phyloP scores from a whole-genome alignment of 2,329 filamentous ascomycete genomes.

The Pyrenophora seminiperda region DNA sequence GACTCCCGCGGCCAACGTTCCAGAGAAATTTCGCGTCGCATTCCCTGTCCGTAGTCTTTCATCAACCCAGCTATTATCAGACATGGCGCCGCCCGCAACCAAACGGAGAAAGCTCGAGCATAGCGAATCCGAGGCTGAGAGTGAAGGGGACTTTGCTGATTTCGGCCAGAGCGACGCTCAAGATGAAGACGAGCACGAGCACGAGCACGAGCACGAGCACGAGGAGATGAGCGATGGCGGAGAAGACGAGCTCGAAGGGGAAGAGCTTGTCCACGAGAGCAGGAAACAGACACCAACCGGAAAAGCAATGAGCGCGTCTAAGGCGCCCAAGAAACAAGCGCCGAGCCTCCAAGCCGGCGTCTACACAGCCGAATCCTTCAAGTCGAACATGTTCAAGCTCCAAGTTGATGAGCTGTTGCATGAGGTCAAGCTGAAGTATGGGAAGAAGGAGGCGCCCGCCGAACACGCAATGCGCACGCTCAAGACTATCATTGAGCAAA shows the following conservation, averaged over 20 bases:
- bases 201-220: constrained; percentile 15
- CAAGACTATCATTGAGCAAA: constrained; percentile 54
- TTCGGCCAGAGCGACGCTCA: constrained; percentile 28
- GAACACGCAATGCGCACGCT: constrained; percentile 49
- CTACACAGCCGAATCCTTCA: constrained; percentile 62
- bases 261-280: constrained; percentile 16
- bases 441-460: constrained; percentile 59
- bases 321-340: constrained; percentile 31
- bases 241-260: constrained; percentile 14
- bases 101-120: constrained; percentile 57
- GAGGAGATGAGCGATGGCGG: constrained; percentile 22
- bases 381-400: constrained; percentile 70
- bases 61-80: constrained; percentile 18
- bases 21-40: constrained; percentile 25
- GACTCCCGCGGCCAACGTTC: constrained; percentile 26
- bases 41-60: not conserved
- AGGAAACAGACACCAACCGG: constrained; percentile 8
- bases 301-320: constrained; percentile 19
- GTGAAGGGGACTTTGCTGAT: constrained; percentile 33
- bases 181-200: constrained; percentile 16
- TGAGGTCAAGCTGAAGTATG: constrained; percentile 63
- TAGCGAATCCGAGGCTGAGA: constrained; percentile 36
- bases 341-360: constrained; percentile 43
- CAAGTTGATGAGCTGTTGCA: constrained; percentile 68
- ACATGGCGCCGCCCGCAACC: constrained; percentile 45